A percentile compares a stretch with the other conserved stretches of the same genome.
These are phyloP conservation scores for Trematosphaeria pertusa DNA, from an alignment of 2,329 filamentous ascomycete genomes.

Conservation along the genomic window DNA sequence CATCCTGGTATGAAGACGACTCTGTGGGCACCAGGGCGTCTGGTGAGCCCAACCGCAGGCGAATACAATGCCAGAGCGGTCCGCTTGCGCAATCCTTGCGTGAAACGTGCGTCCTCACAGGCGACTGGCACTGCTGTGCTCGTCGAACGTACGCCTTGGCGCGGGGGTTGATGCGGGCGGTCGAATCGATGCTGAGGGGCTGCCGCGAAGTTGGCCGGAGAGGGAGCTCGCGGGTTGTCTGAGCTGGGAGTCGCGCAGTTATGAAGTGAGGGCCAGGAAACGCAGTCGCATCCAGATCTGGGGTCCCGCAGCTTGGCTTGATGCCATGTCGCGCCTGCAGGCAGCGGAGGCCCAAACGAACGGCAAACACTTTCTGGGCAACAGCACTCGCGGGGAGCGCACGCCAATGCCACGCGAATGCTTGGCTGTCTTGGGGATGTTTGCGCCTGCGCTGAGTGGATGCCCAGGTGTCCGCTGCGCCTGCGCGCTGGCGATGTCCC, in stretches of 20 bases:
- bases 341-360: background rate
- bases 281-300: background rate
- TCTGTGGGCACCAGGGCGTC: conserved; percentile 28
- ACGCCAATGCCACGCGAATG: conserved; percentile 4
- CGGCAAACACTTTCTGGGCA: conserved; percentile 2
- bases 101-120: conserved; percentile 34
- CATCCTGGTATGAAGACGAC: conserved; percentile 34
- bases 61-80: conserved; percentile 19
- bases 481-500: too few relatives aligned
- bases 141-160: conserved; percentile 30
- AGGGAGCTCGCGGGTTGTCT: too few relatives aligned
- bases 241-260: background rate
- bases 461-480: too few relatives aligned
- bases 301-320: conserved; percentile 2
- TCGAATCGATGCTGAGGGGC: conserved; percentile 1
- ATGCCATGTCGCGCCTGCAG: background rate
- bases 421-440: too few relatives aligned
- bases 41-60: too few relatives aligned
- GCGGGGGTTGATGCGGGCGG: conserved; percentile 31
- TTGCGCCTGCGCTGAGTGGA: too few relatives aligned
- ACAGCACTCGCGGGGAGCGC: background rate
- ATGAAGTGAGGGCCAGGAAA: background rate
- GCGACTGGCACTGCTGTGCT: conserved; percentile 32
- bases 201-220: too few relatives aligned
- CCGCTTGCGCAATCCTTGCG: conserved; percentile 28